Percentiles rank a stretch among this genome's conserved stretches.
Conservation (phyloP, 2,329 filamentous ascomycete genomes). For the Berkeleyomyces rouxiae region DNA sequence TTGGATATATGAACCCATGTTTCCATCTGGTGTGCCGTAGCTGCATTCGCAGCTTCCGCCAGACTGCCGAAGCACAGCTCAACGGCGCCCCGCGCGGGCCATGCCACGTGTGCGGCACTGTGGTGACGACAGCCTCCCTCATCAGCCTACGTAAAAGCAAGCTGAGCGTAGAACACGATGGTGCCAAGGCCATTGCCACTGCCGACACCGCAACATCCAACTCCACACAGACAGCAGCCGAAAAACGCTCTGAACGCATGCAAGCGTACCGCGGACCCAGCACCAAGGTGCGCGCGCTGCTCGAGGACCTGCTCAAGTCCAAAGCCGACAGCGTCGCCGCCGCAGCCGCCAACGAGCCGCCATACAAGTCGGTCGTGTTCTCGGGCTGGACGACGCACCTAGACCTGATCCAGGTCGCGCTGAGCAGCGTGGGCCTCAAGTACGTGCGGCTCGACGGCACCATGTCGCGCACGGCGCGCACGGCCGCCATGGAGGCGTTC, state of each 20-base stretch:
- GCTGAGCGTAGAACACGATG: slow-evolving; percentile 40
- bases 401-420: slow-evolving; percentile 74
- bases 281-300: slow-evolving; percentile 73
- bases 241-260: slow-evolving; percentile 16
- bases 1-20: slow-evolving; percentile 73
- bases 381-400: slow-evolving; percentile 93
- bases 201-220: not conserved
- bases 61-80: slow-evolving; percentile 29
- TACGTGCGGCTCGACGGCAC: slow-evolving; percentile 79
- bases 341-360: slow-evolving; percentile 40
- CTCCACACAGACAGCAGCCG: slow-evolving; percentile 5
- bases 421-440: slow-evolving; percentile 47
- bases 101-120: slow-evolving; percentile 53
- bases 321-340: slow-evolving; percentile 44
- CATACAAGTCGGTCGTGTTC: slow-evolving; percentile 87
- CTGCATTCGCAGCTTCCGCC: slow-evolving; percentile 48
- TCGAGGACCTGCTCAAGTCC: slow-evolving; percentile 54
- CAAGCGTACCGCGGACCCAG: slow-evolving; percentile 70
- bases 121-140: slow-evolving; percentile 43
- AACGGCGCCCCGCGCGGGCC: slow-evolving; percentile 25
- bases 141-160: slow-evolving; percentile 51
- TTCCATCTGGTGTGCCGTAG: slow-evolving; percentile 68
- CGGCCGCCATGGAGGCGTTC: slow-evolving; percentile 60
- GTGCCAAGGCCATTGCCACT: slow-evolving; percentile 24
- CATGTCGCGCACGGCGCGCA: slow-evolving; percentile 62